Evolutionary conservation across 2,329 filamentous ascomycete species (phyloP).

Genomic region (Aspergillus sp.): DNA sequence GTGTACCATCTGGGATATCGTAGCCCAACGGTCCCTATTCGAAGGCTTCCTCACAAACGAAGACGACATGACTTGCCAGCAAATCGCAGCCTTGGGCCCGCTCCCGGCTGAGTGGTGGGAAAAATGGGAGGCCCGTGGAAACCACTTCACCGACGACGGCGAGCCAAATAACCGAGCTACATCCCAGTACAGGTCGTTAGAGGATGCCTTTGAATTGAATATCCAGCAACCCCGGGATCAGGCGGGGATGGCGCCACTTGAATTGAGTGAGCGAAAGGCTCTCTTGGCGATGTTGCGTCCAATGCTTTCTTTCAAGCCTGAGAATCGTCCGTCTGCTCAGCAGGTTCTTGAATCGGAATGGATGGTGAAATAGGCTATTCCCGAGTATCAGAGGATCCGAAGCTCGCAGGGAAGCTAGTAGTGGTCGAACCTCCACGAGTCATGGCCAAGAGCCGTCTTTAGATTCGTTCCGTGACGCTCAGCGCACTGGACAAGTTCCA

Average conservation of each 20-base stretch:
- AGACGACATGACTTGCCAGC: conserved; percentile 28
- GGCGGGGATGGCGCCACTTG: background rate
- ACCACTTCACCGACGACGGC: conserved; percentile 24
- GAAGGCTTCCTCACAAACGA: conserved; percentile 21
- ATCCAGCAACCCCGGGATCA: background rate
- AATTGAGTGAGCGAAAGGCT: conserved; percentile 9
- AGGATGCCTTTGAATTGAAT: conserved; percentile 1
- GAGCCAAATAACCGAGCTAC: conserved; percentile 7
- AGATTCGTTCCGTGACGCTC: too few relatives aligned
- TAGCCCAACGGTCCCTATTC: conserved; percentile 29
- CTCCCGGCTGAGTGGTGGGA: conserved; percentile 26
- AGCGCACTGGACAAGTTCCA: too few relatives aligned
- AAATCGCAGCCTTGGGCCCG: conserved; percentile 27
- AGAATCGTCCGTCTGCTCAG: conserved; percentile 18
- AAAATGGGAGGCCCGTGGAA: conserved; percentile 19
- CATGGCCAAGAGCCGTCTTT: too few relatives aligned
- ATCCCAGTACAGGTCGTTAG: conserved; percentile 1
- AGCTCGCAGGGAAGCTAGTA: too few relatives aligned
- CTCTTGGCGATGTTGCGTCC: conserved; percentile 21
- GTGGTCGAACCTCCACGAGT: too few relatives aligned
- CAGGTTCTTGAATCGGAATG: conserved; percentile 24
- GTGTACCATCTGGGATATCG: conserved; percentile 39
- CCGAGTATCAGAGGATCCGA: conserved; percentile 16
- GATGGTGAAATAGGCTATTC: conserved; percentile 26
- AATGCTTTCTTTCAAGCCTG: conserved; percentile 24